These are phyloP conservation scores for Naganishia onofrii DNA, from an alignment of 768 basidiomycete species.

Conservation along the genomic window DNA sequence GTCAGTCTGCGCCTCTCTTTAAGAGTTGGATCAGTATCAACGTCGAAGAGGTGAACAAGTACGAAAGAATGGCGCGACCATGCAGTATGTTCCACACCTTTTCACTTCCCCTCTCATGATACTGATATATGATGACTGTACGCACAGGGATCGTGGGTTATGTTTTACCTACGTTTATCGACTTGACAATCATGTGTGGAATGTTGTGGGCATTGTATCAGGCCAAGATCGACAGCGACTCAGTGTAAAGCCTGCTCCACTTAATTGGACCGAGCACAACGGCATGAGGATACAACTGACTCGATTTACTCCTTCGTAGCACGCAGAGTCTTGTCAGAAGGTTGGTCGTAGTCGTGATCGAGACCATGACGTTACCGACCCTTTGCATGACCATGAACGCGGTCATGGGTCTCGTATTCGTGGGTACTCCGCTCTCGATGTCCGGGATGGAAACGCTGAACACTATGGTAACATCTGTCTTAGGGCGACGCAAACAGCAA, in stretches of 20 bases:
- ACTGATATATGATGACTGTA: background rate
- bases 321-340: slow-evolving; percentile 21
- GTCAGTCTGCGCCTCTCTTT: slow-evolving; percentile 6
- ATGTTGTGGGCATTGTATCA: slow-evolving; percentile 19
- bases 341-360: slow-evolving; percentile 19
- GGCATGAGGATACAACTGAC: background rate
- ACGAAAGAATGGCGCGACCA: slow-evolving; percentile 8
- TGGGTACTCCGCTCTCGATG: background rate
- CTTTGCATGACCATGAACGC: slow-evolving; percentile 6
- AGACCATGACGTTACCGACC: slow-evolving; percentile 27
- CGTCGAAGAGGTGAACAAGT: background rate
- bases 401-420: slow-evolving; percentile 19
- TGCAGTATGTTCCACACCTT: background rate
- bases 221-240: slow-evolving; percentile 9
- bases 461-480: background rate
- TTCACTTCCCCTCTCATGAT: background rate
- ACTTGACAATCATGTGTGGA: slow-evolving; percentile 16
- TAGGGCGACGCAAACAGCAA: slow-evolving; percentile 28
- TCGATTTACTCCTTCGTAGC: background rate
- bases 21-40: background rate
- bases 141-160: slow-evolving; percentile 10
- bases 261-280: background rate
- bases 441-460: background rate
- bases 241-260: too few species aligned
- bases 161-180: slow-evolving; percentile 1